Evolutionary conservation across 2,329 filamentous ascomycete species (phyloP), one percentile per base, ranked within the genome.

Genomic region (Drechslerella coelobrocha): DNA sequence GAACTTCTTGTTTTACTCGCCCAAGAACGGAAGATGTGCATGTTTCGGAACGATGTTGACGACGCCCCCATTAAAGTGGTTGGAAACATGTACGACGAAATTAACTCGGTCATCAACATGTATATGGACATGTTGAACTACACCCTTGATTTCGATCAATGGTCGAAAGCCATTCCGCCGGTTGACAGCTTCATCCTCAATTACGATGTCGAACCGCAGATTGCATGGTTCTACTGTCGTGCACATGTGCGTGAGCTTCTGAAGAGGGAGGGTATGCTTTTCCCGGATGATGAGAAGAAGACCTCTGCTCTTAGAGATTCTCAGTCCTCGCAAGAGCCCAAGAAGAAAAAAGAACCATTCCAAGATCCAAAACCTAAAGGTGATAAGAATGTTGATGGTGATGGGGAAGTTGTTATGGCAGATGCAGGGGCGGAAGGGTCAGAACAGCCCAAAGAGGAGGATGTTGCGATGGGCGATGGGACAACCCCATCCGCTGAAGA

Each of bases 1-100:
- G 89, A 91, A 68, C 83, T 97, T 1, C 84, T 99, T n/a, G 85
- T 97, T 75, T 89, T 92, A 47, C 88, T 99, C 75, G 90, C 92
- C 0, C 92, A 97, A 77, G 92, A 96, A 78, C 87, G 91, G 50
- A 88, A 95, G 77, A 87, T 89, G n/a, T 94, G 91, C 72, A 86
- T 94, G 23, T 95, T 89, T 79, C 87, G 87, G 41, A 81, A 88
- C 0, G 84, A 89, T 5, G 86, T 91, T 34, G 82, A 84, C 23
- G 86, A 89, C 65, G 88, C 90, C 0, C 75, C 75, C 4, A 87
- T 97, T 77, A 99, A 99, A 78, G 88, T 92, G 45, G 81, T 97
- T 10, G 90, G 91, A 1, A 91, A 91, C 55, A 88, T 96, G 73
- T 85, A 96, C 56, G 94, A 99, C 77, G 92, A 96, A 77, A 89